Conservation (phyloP, 805 yeast species). For the Wickerhamomyces silvicola region DNA sequence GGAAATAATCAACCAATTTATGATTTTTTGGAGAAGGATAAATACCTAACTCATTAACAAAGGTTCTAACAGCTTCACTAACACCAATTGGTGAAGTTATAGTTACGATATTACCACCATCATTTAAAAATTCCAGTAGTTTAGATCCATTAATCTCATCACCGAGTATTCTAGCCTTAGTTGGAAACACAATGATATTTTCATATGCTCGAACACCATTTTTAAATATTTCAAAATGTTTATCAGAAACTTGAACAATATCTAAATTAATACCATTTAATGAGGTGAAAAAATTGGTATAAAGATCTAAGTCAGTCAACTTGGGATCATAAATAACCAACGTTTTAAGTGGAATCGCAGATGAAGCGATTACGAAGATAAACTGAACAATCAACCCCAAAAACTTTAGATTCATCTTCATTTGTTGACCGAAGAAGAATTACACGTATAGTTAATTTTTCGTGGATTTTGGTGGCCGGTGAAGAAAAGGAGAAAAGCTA, state of each 20-base stretch:
- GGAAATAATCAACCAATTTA: constrained; percentile 60
- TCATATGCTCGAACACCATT: constrained; percentile 38
- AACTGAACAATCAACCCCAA: too few relatives aligned
- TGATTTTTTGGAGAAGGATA: constrained; percentile 74
- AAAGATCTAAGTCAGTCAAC: constrained; percentile 4
- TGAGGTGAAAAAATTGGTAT: constrained; percentile 6
- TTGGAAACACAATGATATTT: constrained; percentile 55
- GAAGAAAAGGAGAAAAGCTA: too few relatives aligned
- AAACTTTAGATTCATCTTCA: too few relatives aligned
- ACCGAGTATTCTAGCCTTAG: constrained; percentile 39
- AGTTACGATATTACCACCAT: constrained; percentile 72
- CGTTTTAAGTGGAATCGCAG: constrained; percentile 23
- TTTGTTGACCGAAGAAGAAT: too few relatives aligned
- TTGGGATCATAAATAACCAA: constrained; percentile 28
- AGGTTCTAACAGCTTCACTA: constrained; percentile 58
- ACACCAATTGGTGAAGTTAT: constrained; percentile 46
- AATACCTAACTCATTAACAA: constrained; percentile 76
- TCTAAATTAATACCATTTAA: constrained; percentile 3
- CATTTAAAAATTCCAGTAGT: constrained; percentile 51
- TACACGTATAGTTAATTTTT: too few relatives aligned
- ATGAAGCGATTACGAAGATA: too few relatives aligned
- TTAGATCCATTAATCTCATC: constrained; percentile 36
- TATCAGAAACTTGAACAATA: neutral
- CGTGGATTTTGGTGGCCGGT: too few relatives aligned
- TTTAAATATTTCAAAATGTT: neutral